phyloP scores from a whole-genome alignment of 2,329 filamentous ascomycete species.

The Penicillium occitanis region DNA sequence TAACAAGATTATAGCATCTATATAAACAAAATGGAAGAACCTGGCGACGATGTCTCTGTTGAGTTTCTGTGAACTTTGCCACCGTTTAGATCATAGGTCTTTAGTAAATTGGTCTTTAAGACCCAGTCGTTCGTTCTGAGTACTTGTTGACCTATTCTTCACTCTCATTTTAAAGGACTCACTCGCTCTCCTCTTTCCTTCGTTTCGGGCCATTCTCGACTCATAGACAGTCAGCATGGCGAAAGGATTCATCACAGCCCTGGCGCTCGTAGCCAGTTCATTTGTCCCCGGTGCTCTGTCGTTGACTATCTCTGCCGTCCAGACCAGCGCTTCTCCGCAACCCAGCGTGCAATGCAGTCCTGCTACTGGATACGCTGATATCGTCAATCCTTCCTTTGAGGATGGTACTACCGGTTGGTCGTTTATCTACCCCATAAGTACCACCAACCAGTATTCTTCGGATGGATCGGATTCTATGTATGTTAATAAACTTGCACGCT shows the following conservation, averaged over 20 bases:
- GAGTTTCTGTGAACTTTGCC: not conserved
- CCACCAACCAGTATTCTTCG: not conserved
- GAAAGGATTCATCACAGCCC: not conserved
- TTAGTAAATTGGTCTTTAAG: constrained; percentile 7
- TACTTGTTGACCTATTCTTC: not conserved
- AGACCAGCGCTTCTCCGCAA: not conserved
- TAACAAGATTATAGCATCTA: not conserved
- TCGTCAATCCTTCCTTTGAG: constrained; percentile 8
- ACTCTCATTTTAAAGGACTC: not conserved
- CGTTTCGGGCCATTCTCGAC: not conserved
- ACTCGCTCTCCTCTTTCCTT: not conserved
- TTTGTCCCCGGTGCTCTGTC: constrained; percentile 2
- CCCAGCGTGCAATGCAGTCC: not conserved
- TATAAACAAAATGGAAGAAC: constrained; percentile 5
- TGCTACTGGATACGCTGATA: not conserved
- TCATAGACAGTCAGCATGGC: not conserved
- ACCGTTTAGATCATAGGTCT: not conserved
- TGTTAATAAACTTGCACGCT: not conserved
- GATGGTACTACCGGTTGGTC: not conserved
- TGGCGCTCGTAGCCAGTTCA: constrained; percentile 9
- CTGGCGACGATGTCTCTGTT: not conserved
- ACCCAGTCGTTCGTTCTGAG: constrained; percentile 2
- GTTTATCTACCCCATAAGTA: not conserved
- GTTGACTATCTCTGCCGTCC: not conserved
- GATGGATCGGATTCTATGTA: not conserved